phyloP scores from a whole-genome alignment of 2,329 filamentous ascomycete species.

The Polychaeton citri region DNA sequence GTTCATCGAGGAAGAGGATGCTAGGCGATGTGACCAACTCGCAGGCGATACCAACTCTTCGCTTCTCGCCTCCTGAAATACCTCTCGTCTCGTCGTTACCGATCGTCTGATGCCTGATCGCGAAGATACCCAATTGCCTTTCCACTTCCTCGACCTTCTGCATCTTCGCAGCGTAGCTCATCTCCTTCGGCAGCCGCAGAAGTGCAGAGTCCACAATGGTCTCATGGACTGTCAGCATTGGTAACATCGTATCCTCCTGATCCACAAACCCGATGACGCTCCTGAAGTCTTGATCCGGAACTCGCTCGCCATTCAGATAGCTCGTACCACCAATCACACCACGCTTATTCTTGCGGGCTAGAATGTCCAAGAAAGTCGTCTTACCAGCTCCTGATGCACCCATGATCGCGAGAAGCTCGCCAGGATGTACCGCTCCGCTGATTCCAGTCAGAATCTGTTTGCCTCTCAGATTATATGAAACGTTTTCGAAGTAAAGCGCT shows the following conservation, averaged over 20 bases:
- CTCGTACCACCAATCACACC: slow-evolving; percentile 68
- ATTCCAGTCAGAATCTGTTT: slow-evolving; percentile 73
- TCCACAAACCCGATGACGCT: slow-evolving; percentile 94
- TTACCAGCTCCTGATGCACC: slow-evolving; percentile 95
- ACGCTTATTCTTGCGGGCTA: slow-evolving; percentile 93
- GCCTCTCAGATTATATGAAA: slow-evolving; percentile 75
- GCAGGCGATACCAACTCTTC: slow-evolving; percentile 91
- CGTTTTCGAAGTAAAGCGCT: slow-evolving; percentile 73
- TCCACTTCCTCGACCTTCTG: slow-evolving; percentile 87
- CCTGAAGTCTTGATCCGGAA: slow-evolving; percentile 72
- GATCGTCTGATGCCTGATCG: slow-evolving; percentile 89
- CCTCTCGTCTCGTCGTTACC: slow-evolving; percentile 93
- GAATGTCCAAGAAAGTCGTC: slow-evolving; percentile 90
- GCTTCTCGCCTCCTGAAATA: slow-evolving; percentile 93
- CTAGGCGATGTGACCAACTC: slow-evolving; percentile 95
- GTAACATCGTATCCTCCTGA: slow-evolving; percentile 93
- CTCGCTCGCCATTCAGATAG: slow-evolving; percentile 85
- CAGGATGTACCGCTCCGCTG: slow-evolving; percentile 76
- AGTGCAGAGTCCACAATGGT: slow-evolving; percentile 92
- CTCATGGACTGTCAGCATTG: slow-evolving; percentile 92
- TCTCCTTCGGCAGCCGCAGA: slow-evolving; percentile 79
- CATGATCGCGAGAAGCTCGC: slow-evolving; percentile 97
- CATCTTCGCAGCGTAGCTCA: slow-evolving; percentile 78
- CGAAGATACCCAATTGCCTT: slow-evolving; percentile 84
- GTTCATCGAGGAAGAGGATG: slow-evolving; percentile 93